phyloP scores from a whole-genome alignment of 1,284 basidiomycete genomes.

The Mycena citricolor region DNA sequence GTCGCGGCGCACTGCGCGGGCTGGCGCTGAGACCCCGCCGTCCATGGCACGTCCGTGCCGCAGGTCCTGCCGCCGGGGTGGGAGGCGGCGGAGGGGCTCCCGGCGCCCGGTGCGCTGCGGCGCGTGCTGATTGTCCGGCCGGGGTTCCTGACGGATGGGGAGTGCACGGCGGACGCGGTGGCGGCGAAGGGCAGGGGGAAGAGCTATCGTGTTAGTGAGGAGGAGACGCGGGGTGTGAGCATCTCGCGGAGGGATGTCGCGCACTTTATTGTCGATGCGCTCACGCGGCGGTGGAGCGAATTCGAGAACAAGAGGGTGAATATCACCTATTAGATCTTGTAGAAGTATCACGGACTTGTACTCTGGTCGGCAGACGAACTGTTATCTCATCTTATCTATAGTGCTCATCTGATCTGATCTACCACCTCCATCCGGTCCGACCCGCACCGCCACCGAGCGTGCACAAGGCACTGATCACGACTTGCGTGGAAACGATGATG shows the following conservation, averaged over 20 bases:
- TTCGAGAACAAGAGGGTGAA: conserved; percentile 48
- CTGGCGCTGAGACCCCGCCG: conserved; percentile 25
- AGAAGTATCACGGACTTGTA: too few relatives aligned
- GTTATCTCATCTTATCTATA: too few relatives aligned
- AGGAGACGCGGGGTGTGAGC: conserved; percentile 46
- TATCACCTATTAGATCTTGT: conserved; percentile 36
- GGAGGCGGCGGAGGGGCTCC: conserved; percentile 39
- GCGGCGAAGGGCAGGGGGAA: conserved; percentile 25
- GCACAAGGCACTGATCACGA: too few relatives aligned
- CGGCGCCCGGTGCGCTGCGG: conserved; percentile 41
- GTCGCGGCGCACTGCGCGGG: conserved; percentile 46
- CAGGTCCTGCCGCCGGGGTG: conserved; percentile 43
- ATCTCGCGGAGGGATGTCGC: conserved; percentile 63
- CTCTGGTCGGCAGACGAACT: too few relatives aligned
- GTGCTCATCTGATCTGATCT: too few relatives aligned
- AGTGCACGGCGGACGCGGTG: conserved; percentile 46
- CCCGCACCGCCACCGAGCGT: too few relatives aligned
- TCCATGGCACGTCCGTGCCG: conserved; percentile 41
- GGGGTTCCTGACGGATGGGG: conserved; percentile 55
- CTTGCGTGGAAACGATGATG: too few relatives aligned
- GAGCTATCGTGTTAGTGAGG: conserved; percentile 40
- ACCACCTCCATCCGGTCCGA: too few relatives aligned
- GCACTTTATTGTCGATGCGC: conserved; percentile 59
- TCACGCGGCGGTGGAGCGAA: conserved; percentile 52
- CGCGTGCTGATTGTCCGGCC: conserved; percentile 54